Base-by-base conservation (phyloP, 495 filamentous ascomycete species). In the Aspergillus baeticus region DNA sequence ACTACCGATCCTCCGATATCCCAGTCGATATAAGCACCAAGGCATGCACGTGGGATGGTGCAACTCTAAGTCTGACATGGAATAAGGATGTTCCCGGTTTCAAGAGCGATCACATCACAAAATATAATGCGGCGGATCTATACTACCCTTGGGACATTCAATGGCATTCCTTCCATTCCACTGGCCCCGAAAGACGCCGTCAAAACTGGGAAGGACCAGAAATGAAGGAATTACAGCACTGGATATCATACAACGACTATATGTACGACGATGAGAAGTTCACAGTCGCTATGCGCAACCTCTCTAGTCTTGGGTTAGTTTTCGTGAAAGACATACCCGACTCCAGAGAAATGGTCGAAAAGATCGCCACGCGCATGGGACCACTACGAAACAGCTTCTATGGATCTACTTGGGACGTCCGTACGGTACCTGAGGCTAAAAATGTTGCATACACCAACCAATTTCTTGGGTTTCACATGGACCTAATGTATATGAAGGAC, bases 371-470 rank as follows among this genome's bases (percentile, higher is more conserved):
- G 7, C 78, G 85, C 29, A 89, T 96, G 52, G 92, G 92, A 0
- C 78, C 79, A 0, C 62, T 96, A 10, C 85, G 89, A 50, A 83
- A 89, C 59, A 89, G 91, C 14, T 94, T 98, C 66, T 96, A 96
- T 71, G 93, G 93, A 31, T 69, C 71, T 39, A 96, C 91, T 1
- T 96, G 90, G 88, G 90, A 96, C 70, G 92, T 98, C 22, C 83
- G 79, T 50, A 86, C 79, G 8, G 84, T 91, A 31, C 84, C 87
- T 2, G 59, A 86, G 41, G 88, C 91, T 37, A 90, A 90, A 66
- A 98, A 98, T 62, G 85, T 98, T 7, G 93, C 93, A 13, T 96
- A 98, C 73, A 96, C 92, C 4, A 83, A 75, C 65, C 75, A 84
- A 39, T 83, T 83, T 60, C 83, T 96, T 1, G 89, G 87, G 15